Evolutionary conservation across 371 early-diverging fungal species (phyloP), one percentile per base, ranked within the genome.

Genomic region (Mucor circinelloides): DNA sequence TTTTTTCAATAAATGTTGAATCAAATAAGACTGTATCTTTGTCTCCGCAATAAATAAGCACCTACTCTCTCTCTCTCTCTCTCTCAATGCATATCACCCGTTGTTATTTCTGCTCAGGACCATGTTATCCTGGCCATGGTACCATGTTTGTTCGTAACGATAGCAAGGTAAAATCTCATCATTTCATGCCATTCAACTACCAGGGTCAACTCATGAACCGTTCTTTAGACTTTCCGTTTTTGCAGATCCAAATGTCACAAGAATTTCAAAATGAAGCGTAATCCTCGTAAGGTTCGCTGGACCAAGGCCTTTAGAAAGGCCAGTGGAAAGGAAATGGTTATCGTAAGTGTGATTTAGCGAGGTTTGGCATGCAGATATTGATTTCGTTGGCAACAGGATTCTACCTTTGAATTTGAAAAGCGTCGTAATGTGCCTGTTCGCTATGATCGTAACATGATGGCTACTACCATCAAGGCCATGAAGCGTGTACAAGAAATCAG

Each of bases 201-300:
- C n/a, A 19, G 7, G 6, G 8, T 13, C 50, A 12, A 50, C 3
- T 82, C n/a, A n/a, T n/a, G n/a, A n/a, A n/a, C n/a, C n/a, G n/a
- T n/a, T n/a, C n/a, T n/a, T n/a, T n/a, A 90, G 91, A 88, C 90
- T 31, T 99, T 99, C 84, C 91, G 95, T 61, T 98, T 99, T 86
- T 99, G 99, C 78, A 91, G 99, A 77, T 97, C 99, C 58, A 99
- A 99, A 89, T 99, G 99, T 87, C 95, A 95, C 86, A 96, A 95
- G 82, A 96, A 97, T 87, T 99, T 99, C 86, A 99, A 99, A 80
- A 95, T 95, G 93, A 98, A 99, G 93, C 93, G 99, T 71, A 99
- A 99, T 88, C 99, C 99, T 62, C 89, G 99, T 76, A 99, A 99
- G 90, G 95, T 98, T 68, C 88, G 91, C 73, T 99, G 99, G 99